These are phyloP conservation scores for Helicostylum pulchrum DNA, from an alignment of 192 early-diverging fungal species.

Conservation along the genomic window DNA sequence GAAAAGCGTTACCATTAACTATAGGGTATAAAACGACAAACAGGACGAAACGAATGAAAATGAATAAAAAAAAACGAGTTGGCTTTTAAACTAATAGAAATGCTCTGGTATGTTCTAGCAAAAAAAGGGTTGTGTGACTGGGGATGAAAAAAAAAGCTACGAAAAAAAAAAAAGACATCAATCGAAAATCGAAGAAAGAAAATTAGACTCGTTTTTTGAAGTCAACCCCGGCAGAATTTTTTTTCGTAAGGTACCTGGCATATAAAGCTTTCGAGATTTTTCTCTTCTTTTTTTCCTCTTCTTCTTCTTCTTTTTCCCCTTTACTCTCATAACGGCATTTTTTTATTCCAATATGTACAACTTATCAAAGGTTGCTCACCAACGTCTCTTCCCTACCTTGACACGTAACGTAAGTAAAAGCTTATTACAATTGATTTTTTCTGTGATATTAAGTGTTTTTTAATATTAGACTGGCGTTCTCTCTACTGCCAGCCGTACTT, in stretches of 20 bases:
- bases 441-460: not conserved
- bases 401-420: slow-evolving; percentile 20
- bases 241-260: slow-evolving; percentile 19
- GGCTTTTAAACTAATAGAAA: too few species aligned
- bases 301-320: slow-evolving; percentile 8
- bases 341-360: slow-evolving; percentile 19
- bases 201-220: slow-evolving; percentile 11
- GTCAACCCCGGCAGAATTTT: slow-evolving; percentile 13
- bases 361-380: slow-evolving; percentile 17
- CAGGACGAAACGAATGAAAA: too few species aligned
- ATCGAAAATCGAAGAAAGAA: slow-evolving; percentile 5
- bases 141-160: too few species aligned
- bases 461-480: slow-evolving; percentile 9
- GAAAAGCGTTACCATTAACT: too few species aligned
- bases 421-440: not conserved
- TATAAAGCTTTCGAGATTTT: not conserved
- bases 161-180: too few species aligned
- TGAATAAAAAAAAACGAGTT: too few species aligned
- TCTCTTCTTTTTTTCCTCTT: slow-evolving; percentile 5
- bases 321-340: not conserved
- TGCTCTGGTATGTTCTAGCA: too few species aligned
- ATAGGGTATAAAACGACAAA: too few species aligned
- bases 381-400: slow-evolving; percentile 17
- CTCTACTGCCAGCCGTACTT: slow-evolving; percentile 15
- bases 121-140: too few species aligned